Base-by-base conservation (phyloP, 2,329 filamentous ascomycete species). In the Metarhizium guizhouense region DNA sequence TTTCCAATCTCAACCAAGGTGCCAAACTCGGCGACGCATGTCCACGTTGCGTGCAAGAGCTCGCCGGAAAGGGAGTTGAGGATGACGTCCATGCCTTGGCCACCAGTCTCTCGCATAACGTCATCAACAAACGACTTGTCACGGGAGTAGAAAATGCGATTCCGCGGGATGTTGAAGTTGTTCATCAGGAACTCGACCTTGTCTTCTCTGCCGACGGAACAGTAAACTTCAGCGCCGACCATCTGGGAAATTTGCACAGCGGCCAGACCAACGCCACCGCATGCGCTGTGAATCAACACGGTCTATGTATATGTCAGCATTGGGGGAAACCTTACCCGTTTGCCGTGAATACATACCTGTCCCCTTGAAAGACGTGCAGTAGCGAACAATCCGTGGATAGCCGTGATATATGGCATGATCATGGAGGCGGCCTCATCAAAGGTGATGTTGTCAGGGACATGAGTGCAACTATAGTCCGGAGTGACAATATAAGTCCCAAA, bases 1-100 rank as follows among this genome's bases (percentile, higher is more conserved):
- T 72, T 71, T 4, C 72, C 72, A 25, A 76, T 69, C 51, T 77
- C 74, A 0, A 76, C 55, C 59, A 77, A 70, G 2, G 61, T 65
- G 1, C 72, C 75, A 49, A 69, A 72, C 8, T 65, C 62, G 1
- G 74, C 71, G 6, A 78, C 62, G 51, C 72, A 74, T 2, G 65
- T 56, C 71, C 70, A 76, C 0, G 72, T 68, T 5, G 68, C 65
- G 29, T 68, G 68, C 0, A 76, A 58, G 0, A 68, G 57, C 25
- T 74, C 70, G 2, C 72, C 70, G 0, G 68, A 64, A 1, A 73
- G 62, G 3, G 68, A 70, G 60, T 72, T 74, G 18, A 74, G 61
- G 0, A 70, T 68, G 0, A 67, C 47, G 38, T 68, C 65, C 6
- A 70, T 65, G 25, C 68, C 65, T 3, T 57, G 34, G 13, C 63